These are phyloP conservation scores for Polyporus arcularius DNA, from an alignment of 768 basidiomycete genomes.

Conservation along the genomic window DNA sequence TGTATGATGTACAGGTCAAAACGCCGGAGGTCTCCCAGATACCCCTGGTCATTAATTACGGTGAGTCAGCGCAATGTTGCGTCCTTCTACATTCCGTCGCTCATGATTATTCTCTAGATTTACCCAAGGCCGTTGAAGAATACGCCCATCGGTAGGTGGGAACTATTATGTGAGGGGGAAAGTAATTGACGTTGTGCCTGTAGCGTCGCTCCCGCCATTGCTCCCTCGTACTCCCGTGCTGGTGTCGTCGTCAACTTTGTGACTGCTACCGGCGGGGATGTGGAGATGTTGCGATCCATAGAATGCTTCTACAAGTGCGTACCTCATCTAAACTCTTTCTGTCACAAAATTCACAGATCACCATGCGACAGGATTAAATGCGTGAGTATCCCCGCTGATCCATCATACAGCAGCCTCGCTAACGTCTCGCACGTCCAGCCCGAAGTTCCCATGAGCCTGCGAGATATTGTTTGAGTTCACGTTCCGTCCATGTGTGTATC, in stretches of 20 bases:
- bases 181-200: not conserved
- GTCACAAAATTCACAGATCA: conserved; percentile 8
- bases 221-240: conserved; percentile 80
- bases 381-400: conserved; percentile 46
- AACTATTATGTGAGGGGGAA: no score
- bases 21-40: conserved; percentile 86
- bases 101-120: conserved; percentile 47
- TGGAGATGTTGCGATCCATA: conserved; percentile 97
- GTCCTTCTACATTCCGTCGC: not conserved
- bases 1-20: conserved; percentile 94
- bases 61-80: conserved; percentile 39
- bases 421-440: conserved; percentile 52
- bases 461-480: conserved; percentile 76
- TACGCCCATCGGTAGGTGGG: conserved; percentile 84
- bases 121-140: conserved; percentile 95
- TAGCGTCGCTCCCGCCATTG: conserved; percentile 85
- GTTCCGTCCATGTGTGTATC: conserved; percentile 65
- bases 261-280: conserved; percentile 95
- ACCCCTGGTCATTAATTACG: conserved; percentile 94
- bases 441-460: conserved; percentile 88
- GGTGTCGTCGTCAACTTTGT: conserved; percentile 97
- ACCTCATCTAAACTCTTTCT: not conserved
- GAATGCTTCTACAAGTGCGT: conserved; percentile 96
- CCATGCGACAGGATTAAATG: conserved; percentile 60
- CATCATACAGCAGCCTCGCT: conserved; percentile 11